Evolutionary conservation across 2,329 filamentous ascomycete species (phyloP).

Genomic region (Catunica adiposa): DNA sequence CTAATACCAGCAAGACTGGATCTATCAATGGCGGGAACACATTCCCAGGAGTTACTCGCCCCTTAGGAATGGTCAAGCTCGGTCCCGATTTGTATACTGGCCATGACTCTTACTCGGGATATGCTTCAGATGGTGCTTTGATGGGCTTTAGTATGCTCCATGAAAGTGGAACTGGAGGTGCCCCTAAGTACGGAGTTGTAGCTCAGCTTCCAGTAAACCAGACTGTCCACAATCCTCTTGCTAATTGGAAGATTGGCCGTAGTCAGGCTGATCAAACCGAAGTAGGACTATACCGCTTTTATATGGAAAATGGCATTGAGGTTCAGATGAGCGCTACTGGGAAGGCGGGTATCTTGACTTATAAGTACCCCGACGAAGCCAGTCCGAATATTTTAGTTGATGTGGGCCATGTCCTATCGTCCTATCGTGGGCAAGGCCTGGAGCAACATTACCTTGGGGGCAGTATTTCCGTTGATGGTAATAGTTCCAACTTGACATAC

Average conservation of each 20-base stretch:
- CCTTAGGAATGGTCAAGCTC: constrained; percentile 33
- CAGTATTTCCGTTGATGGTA: constrained; percentile 34
- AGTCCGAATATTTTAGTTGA: constrained; percentile 40
- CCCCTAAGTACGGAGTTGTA: constrained; percentile 53
- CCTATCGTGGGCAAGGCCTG: constrained; percentile 41
- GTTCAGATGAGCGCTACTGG: constrained; percentile 40
- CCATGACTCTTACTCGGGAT: constrained; percentile 37
- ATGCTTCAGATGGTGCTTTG: constrained; percentile 33
- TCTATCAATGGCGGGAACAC: constrained; percentile 31
- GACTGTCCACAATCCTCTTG: constrained; percentile 35
- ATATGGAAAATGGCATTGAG: constrained; percentile 36
- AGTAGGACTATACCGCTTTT: constrained; percentile 45
- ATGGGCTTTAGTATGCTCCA: constrained; percentile 48
- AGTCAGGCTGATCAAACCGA: constrained; percentile 32
- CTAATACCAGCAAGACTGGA: constrained; percentile 24
- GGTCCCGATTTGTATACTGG: constrained; percentile 33
- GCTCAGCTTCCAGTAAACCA: constrained; percentile 40
- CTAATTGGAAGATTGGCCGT: constrained; percentile 38
- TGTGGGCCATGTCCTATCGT: constrained; percentile 48
- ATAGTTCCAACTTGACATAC: constrained; percentile 25
- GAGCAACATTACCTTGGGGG: constrained; percentile 49
- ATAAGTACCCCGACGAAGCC: constrained; percentile 34
- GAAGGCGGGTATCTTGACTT: constrained; percentile 43
- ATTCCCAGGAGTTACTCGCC: constrained; percentile 32
- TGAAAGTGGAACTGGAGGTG: constrained; percentile 50